phyloP scores from a whole-genome alignment of 2,329 filamentous ascomycete genomes.

The Alternaria conjuncta region DNA sequence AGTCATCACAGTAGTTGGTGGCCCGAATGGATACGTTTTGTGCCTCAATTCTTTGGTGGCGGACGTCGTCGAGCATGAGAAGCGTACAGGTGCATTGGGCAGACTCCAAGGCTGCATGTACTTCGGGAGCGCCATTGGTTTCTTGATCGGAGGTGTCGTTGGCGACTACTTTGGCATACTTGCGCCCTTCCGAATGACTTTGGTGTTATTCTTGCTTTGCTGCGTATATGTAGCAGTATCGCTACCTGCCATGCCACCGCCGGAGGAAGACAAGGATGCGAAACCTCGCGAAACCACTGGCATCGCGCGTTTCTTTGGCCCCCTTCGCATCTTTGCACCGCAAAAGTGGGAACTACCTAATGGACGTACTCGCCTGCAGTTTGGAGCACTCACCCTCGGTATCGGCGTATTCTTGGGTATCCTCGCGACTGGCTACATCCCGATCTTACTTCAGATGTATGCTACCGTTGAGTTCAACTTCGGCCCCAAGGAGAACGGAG shows the following conservation, averaged over 20 bases:
- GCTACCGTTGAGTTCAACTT: slow-evolving; percentile 55
- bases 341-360: slow-evolving; percentile 60
- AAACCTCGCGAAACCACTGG: slow-evolving; percentile 40
- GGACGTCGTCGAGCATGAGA: slow-evolving; percentile 65
- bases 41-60: slow-evolving; percentile 72
- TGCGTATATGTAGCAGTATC: slow-evolving; percentile 51
- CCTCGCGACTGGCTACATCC: slow-evolving; percentile 72
- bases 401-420: slow-evolving; percentile 71
- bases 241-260: slow-evolving; percentile 59
- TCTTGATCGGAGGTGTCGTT: slow-evolving; percentile 68
- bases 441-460: slow-evolving; percentile 62
- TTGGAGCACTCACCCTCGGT: slow-evolving; percentile 69
- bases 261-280: slow-evolving; percentile 36
- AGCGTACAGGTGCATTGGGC: slow-evolving; percentile 70
- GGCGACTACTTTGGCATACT: slow-evolving; percentile 68
- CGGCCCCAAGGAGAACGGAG: slow-evolving; percentile 54
- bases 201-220: slow-evolving; percentile 60
- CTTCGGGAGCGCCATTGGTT: slow-evolving; percentile 70
- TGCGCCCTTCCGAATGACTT: slow-evolving; percentile 69
- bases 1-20: slow-evolving; percentile 71
- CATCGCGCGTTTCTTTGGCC: slow-evolving; percentile 65
- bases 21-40: slow-evolving; percentile 72
- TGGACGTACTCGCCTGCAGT: slow-evolving; percentile 62
- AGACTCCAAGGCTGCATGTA: slow-evolving; percentile 70
- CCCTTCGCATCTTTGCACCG: slow-evolving; percentile 66